Conservation (phyloP, 805 yeast species). For the Ogataea wickerhamii region DNA sequence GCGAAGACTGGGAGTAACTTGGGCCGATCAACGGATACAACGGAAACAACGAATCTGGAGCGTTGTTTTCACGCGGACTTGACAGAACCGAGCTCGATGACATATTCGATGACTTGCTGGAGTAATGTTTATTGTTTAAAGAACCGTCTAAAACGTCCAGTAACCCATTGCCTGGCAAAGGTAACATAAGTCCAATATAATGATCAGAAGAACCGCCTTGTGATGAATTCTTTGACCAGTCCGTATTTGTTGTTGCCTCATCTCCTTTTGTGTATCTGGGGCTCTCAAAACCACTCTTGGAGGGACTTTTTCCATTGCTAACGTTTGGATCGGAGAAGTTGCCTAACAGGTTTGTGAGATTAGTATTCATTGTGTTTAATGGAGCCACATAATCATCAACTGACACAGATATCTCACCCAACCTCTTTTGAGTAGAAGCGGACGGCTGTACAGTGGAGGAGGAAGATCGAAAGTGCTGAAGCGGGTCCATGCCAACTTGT, state of each 20-base stretch:
- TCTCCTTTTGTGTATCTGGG: conserved; percentile 1
- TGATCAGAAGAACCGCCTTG: conserved; percentile 8
- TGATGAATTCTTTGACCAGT: conserved; percentile 1
- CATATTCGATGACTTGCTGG: conserved; percentile 11
- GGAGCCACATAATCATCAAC: conserved; percentile 37
- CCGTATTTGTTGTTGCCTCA: background rate
- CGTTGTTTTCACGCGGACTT: conserved; percentile 19
- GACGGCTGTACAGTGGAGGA: conserved; percentile 12
- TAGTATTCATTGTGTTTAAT: conserved; percentile 33
- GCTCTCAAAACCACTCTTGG: conserved; percentile 2
- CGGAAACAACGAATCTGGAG: conserved; percentile 32
- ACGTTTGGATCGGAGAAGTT: conserved; percentile 14
- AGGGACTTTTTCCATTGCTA: background rate
- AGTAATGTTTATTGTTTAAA: conserved; percentile 6
- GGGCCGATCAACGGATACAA: conserved; percentile 34
- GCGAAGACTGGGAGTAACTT: conserved; percentile 18
- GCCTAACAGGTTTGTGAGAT: conserved; percentile 28
- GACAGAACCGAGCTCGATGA: conserved; percentile 17
- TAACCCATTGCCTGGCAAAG: conserved; percentile 30
- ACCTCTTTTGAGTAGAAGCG: conserved; percentile 17
- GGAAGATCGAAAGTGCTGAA: conserved; percentile 24
- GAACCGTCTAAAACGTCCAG: conserved; percentile 29
- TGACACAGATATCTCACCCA: conserved; percentile 33
- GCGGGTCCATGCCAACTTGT: conserved; percentile 33
- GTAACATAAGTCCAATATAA: conserved; percentile 19